phyloP scores from a whole-genome alignment of 1,284 basidiomycete genomes.

The Trametes pubescens region DNA sequence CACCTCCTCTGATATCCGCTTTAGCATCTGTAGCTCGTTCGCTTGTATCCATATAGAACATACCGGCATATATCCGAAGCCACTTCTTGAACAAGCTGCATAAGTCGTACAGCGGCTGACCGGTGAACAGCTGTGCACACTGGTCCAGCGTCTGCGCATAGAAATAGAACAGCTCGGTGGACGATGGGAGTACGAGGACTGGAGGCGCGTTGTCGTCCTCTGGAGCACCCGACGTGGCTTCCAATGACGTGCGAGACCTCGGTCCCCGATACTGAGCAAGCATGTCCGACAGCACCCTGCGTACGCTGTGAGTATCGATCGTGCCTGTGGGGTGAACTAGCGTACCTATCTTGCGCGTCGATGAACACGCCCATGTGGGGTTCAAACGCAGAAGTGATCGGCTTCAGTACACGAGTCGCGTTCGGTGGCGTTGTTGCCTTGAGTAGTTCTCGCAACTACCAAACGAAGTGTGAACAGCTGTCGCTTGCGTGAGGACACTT shows the following conservation, averaged over 20 bases:
- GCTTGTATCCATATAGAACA: conserved; percentile 20
- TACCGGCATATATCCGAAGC: conserved; percentile 92
- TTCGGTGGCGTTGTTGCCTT: conserved; percentile 55
- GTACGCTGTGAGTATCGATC: neutral
- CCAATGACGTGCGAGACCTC: conserved; percentile 73
- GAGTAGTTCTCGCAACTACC: conserved; percentile 67
- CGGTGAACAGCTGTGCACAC: conserved; percentile 87
- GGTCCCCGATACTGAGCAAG: conserved; percentile 78
- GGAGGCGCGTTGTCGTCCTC: conserved; percentile 60
- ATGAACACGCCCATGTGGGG: conserved; percentile 93
- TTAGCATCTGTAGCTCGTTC: neutral
- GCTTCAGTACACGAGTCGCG: conserved; percentile 60
- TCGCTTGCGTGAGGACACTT: neutral
- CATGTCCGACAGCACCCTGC: conserved; percentile 82
- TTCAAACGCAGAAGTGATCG: conserved; percentile 90
- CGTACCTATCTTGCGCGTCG: conserved; percentile 94
- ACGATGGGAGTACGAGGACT: conserved; percentile 85
- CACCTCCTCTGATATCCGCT: conserved; percentile 73
- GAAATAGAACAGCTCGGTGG: conserved; percentile 97
- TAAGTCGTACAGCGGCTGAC: conserved; percentile 83
- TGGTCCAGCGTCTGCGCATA: conserved; percentile 96
- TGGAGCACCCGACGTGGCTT: conserved; percentile 53
- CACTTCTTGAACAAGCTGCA: conserved; percentile 89
- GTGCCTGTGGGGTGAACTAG: neutral
- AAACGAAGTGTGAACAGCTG: neutral